A percentile compares a stretch with the other conserved stretches of the same genome.
phyloP scores from a whole-genome alignment of 2,329 filamentous ascomycete genomes.

The Fusarium sp. region DNA sequence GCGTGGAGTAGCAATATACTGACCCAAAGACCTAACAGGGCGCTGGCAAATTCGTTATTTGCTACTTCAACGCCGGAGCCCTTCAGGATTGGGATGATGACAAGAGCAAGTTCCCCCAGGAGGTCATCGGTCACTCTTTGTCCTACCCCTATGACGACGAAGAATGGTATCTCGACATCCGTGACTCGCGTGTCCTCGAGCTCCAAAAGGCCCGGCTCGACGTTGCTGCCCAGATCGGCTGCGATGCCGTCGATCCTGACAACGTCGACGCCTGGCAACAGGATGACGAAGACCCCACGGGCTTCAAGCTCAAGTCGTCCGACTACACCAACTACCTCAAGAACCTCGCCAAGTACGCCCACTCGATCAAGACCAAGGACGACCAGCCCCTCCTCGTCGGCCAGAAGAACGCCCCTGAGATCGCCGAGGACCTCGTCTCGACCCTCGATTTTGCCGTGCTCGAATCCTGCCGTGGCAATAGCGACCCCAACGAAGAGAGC shows the following conservation, averaged over 20 bases:
- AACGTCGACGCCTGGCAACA: constrained; percentile 50
- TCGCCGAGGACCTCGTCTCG: constrained; percentile 42
- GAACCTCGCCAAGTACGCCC: constrained; percentile 46
- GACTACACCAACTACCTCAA: constrained; percentile 49
- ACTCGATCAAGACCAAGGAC: constrained; percentile 42
- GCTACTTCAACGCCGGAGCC: constrained; percentile 52
- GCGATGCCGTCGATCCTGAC: constrained; percentile 52
- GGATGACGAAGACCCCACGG: constrained; percentile 44
- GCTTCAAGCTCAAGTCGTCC: constrained; percentile 46
- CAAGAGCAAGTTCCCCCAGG: constrained; percentile 41
- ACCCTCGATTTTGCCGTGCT: constrained; percentile 52
- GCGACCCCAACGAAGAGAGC: constrained; percentile 27
- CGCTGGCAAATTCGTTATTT: constrained; percentile 49
- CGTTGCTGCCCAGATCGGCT: constrained; percentile 45
- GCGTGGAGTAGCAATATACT: not conserved
- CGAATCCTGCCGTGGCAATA: constrained; percentile 50
- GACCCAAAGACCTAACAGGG: constrained; percentile 15
- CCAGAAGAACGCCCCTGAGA: constrained; percentile 51
- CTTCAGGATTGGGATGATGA: constrained; percentile 47
- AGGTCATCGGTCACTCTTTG: constrained; percentile 42
- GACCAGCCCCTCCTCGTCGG: constrained; percentile 47
- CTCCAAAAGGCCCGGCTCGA: constrained; percentile 49
- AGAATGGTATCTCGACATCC: constrained; percentile 49
- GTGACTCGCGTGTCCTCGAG: constrained; percentile 40
- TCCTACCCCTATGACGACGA: constrained; percentile 42